These are phyloP conservation scores for Amanita brunnescens DNA, from an alignment of 768 basidiomycete species.

Conservation along the genomic window DNA sequence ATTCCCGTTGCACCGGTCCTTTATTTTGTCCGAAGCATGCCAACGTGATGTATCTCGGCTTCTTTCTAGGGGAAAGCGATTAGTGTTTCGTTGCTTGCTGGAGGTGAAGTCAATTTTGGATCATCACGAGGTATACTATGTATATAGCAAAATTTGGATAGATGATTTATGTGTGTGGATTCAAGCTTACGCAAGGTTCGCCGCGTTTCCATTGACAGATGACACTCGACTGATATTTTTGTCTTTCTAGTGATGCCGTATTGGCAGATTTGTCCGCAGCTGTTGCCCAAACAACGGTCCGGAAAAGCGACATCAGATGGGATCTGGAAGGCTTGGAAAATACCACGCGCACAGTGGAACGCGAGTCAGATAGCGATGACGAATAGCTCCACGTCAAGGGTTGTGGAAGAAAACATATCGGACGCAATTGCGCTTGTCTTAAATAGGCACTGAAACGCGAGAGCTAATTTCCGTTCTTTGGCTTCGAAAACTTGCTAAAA, in stretches of 20 bases:
- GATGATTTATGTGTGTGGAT: constrained; percentile 83
- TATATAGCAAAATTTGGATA: constrained; percentile 84
- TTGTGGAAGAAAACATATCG: neutral
- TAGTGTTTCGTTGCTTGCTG: constrained; percentile 55
- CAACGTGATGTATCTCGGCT: constrained; percentile 50
- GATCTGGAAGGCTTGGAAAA: constrained; percentile 59
- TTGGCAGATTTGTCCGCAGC: constrained; percentile 36
- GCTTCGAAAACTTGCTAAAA: no score
- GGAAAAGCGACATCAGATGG: constrained; percentile 60
- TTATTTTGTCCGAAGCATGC: constrained; percentile 62
- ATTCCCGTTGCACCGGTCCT: constrained; percentile 78
- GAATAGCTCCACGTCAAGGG: constrained; percentile 13
- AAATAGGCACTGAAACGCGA: no score
- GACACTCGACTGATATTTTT: neutral
- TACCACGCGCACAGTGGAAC: constrained; percentile 31
- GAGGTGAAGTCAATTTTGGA: constrained; percentile 69
- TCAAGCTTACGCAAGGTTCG: constrained; percentile 57
- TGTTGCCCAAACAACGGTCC: constrained; percentile 32
- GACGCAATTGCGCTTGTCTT: neutral
- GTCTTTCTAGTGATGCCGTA: constrained; percentile 43
- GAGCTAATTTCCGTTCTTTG: no score
- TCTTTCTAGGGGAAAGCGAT: constrained; percentile 53
- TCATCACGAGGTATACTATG: constrained; percentile 78
- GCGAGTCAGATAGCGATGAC: constrained; percentile 64
- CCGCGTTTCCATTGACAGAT: neutral